Conservation (phyloP, 305 asterid species). For the Stenogyne calaminthoides region DNA sequence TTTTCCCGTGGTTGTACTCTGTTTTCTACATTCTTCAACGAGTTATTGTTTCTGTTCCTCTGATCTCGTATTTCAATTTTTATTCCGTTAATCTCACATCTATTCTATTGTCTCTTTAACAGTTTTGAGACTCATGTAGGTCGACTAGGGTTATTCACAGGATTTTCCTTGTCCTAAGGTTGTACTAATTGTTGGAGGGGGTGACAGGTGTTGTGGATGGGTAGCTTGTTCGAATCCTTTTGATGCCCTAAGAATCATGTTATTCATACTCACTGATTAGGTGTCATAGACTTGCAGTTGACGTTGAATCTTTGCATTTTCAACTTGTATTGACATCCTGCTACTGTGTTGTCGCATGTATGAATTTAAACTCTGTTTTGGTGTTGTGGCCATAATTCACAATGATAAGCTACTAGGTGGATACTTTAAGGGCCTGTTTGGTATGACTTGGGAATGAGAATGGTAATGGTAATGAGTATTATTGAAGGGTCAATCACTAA, state of each 20-base stretch:
- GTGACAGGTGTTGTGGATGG: not conserved
- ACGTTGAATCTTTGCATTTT: not conserved
- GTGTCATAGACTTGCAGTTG: not conserved
- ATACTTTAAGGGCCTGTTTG: no score
- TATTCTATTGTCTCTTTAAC: no score
- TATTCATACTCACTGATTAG: not conserved
- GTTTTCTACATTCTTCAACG: no score
- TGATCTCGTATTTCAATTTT: no score
- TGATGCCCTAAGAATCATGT: not conserved
- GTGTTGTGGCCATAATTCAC: not conserved
- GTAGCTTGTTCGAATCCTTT: not conserved
- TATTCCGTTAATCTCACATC: no score
- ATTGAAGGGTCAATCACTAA: no score
- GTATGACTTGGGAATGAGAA: no score
- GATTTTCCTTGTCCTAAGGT: conserved; percentile 3
- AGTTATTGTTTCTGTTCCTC: no score
- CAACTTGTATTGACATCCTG: not conserved
- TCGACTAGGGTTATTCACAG: not conserved
- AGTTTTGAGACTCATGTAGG: not conserved
- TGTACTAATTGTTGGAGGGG: not conserved
- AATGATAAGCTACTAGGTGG: not conserved
- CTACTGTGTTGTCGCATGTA: not conserved
- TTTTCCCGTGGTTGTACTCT: no score
- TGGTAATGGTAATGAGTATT: no score
- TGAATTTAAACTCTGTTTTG: not conserved